Evolutionary conservation across 2,329 filamentous ascomycete species (phyloP).

Genomic region (Hypocrella siamensis): DNA sequence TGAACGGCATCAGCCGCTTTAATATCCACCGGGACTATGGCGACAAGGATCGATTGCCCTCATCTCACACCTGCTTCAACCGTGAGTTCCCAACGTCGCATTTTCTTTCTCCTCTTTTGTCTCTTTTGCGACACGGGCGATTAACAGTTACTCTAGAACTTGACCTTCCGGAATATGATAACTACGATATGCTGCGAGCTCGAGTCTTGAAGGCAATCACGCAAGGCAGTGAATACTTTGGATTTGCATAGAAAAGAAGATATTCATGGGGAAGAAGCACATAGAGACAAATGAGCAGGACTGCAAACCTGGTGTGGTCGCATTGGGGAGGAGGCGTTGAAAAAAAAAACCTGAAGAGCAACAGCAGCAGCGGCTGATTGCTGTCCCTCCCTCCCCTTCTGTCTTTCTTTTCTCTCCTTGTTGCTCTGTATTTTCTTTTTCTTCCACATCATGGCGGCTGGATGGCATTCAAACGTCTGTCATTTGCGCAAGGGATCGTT

Average conservation of each 20-base stretch:
- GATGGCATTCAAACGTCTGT: background rate
- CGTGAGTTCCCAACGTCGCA: conserved; percentile 60
- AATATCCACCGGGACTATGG: conserved; percentile 98
- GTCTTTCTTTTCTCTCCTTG: conserved; percentile 1
- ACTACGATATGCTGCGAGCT: conserved; percentile 75
- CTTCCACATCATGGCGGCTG: no score
- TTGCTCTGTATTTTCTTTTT: background rate
- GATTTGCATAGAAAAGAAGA: conserved; percentile 57
- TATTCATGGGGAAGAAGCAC: background rate
- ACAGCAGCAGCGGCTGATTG: background rate
- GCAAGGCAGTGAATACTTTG: conserved; percentile 93
- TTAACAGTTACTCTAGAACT: conserved; percentile 50
- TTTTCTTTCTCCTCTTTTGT: no score
- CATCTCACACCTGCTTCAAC: conserved; percentile 98
- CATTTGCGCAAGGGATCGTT: background rate
- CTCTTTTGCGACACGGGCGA: conserved; percentile 10
- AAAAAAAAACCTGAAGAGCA: background rate
- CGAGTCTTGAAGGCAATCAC: conserved; percentile 93
- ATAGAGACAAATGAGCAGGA: background rate
- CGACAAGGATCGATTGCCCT: conserved; percentile 87
- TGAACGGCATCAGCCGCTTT: conserved; percentile 97
- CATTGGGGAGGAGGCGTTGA: background rate
- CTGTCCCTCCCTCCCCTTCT: background rate
- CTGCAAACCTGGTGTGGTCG: background rate
- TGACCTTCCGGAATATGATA: conserved; percentile 95